Evolutionary conservation across 2,329 filamentous ascomycete genomes (phyloP).

Genomic region (Alternaria longipes): DNA sequence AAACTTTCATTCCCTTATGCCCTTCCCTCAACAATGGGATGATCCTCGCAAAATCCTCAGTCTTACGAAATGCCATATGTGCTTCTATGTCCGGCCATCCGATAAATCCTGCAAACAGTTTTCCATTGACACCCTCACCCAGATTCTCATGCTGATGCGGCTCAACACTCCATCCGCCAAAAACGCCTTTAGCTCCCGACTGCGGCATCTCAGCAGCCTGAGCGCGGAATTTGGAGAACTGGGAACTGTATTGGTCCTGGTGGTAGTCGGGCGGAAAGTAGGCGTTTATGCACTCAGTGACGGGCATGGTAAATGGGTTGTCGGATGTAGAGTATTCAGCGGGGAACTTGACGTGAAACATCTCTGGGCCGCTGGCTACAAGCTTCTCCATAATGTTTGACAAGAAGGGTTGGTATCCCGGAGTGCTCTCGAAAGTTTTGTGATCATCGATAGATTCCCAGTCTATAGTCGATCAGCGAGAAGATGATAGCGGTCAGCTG

Average conservation of each 20-base stretch:
- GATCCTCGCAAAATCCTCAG: constrained; percentile 55
- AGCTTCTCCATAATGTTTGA: constrained; percentile 39
- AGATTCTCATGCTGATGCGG: constrained; percentile 27
- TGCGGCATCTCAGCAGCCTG: constrained; percentile 44
- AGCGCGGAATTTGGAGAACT: constrained; percentile 52
- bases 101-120: constrained; percentile 55
- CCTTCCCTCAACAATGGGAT: constrained; percentile 56
- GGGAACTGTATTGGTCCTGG: constrained; percentile 33
- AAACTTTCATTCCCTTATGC: constrained; percentile 55
- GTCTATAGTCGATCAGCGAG: constrained; percentile 39
- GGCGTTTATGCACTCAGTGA: constrained; percentile 60
- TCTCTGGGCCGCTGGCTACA: constrained; percentile 30
- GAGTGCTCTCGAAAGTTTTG: constrained; percentile 51
- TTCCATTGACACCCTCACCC: constrained; percentile 40
- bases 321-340: constrained; percentile 20
- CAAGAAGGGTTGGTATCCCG: constrained; percentile 53
- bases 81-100: constrained; percentile 63
- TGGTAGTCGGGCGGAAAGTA: constrained; percentile 53
- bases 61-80: constrained; percentile 59
- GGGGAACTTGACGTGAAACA: constrained; percentile 51
- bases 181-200: constrained; percentile 30
- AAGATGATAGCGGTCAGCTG: background rate
- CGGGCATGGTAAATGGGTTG: constrained; percentile 52
- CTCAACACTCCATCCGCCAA: constrained; percentile 51
- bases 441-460: constrained; percentile 56